Conservation (phyloP, 2,329 filamentous ascomycete genomes). For the Arthrobotrys iridis region DNA sequence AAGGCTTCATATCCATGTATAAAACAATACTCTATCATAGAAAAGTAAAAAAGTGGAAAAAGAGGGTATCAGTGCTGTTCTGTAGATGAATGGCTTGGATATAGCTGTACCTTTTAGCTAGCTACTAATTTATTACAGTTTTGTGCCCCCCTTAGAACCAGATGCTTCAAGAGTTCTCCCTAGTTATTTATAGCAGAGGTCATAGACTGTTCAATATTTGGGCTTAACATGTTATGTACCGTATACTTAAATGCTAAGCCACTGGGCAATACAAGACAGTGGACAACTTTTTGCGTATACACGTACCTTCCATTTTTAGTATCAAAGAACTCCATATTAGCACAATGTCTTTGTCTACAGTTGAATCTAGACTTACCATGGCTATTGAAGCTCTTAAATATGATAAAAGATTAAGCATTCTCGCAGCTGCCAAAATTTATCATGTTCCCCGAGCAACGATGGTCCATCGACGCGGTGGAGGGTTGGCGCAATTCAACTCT, state of each 20-base stretch:
- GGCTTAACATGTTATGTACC: not conserved
- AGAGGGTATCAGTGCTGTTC: too few species aligned
- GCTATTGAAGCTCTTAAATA: conserved; percentile 1
- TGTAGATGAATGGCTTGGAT: too few species aligned
- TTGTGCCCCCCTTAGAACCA: too few species aligned
- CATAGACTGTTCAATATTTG: too few species aligned
- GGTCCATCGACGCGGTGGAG: not conserved
- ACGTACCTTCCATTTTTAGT: conserved; percentile 1
- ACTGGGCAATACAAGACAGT: conserved; percentile 6
- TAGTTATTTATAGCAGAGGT: too few species aligned
- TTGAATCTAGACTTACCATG: not conserved
- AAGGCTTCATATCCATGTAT: too few species aligned
- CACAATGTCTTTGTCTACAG: conserved; percentile 11
- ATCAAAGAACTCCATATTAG: not conserved
- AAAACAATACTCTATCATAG: too few species aligned
- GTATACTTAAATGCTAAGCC: conserved; percentile 1
- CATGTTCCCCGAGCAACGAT: not conserved
- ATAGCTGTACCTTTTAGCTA: too few species aligned
- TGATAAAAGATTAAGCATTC: not conserved
- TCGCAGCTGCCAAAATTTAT: conserved; percentile 9
- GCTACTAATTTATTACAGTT: too few species aligned
- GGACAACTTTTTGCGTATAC: conserved; percentile 2
- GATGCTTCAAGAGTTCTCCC: too few species aligned
- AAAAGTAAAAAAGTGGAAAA: too few species aligned
- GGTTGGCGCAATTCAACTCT: not conserved